phyloP scores from a whole-genome alignment of 805 yeast genomes.

The Hermanozyma aechmeae region DNA sequence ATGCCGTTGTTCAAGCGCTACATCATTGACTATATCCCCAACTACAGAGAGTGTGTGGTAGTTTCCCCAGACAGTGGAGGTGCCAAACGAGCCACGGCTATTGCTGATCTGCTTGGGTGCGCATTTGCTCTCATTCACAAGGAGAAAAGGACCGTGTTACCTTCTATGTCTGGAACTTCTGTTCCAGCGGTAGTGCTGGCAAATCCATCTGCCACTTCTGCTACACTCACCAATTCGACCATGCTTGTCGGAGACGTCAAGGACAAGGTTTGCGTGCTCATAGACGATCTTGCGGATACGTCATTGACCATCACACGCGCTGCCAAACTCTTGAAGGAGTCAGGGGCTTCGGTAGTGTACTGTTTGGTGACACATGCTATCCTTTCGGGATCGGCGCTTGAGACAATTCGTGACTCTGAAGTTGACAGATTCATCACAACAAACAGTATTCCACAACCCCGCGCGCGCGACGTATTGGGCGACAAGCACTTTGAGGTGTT shows the following conservation, averaged over 20 bases:
- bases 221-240: constrained; percentile 58
- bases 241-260: constrained; percentile 95
- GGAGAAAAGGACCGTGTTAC: constrained; percentile 58
- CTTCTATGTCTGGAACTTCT: constrained; percentile 7
- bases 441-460: constrained; percentile 81
- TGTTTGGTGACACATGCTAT: constrained; percentile 91
- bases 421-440: constrained; percentile 85
- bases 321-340: constrained; percentile 82
- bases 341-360: constrained; percentile 81
- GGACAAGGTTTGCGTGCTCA: constrained; percentile 75
- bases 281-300: constrained; percentile 93
- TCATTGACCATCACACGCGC: constrained; percentile 88
- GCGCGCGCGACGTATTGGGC: constrained; percentile 34
- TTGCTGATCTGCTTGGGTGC: constrained; percentile 85
- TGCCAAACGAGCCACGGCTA: constrained; percentile 90
- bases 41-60: constrained; percentile 74
- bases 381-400: constrained; percentile 84
- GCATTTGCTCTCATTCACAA: constrained; percentile 93
- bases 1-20: constrained; percentile 83
- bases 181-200: too few species aligned
- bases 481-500: constrained; percentile 68
- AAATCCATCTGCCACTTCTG: too few species aligned
- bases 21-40: constrained; percentile 67
- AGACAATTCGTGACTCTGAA: constrained; percentile 52
- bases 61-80: constrained; percentile 99